Evolutionary conservation across 345 rosid species (phyloP), one percentile per base, ranked within the genome.

Genomic region (Hibiscus mutabilis): DNA sequence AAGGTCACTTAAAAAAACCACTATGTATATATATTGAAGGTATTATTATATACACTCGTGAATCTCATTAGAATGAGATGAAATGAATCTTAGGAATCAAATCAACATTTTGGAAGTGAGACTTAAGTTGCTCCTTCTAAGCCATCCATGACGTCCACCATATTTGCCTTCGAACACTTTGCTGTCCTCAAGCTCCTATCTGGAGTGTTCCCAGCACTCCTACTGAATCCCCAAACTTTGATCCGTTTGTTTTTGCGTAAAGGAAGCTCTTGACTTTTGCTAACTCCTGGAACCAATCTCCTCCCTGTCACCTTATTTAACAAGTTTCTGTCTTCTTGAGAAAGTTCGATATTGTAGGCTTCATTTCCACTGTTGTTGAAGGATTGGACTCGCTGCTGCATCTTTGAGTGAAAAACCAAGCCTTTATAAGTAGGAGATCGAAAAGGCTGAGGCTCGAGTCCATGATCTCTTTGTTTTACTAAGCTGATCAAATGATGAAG

Each of bases 191-290:
- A 35, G 18, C 66, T 80, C 52, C 73, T 78, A 59, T 61, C 74
- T 2, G 93, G 98, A 29, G 99, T 86, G 84, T 73, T 85, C 27
- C 92, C 94, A 0, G 85, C 75, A 75, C 99, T 92, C 81, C 76
- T 86, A 79, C 94, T 86, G 59, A 79, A 22, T 19, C 84, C 80
- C 76, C 79, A 81, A 12, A 82, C 58, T 77, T 73, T 78, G 72
- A 21, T 75, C 63, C 77, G 59, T 68, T 76, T 80, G 78, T 74
- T 83, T 71, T 71, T 72, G n/a, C 76, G 74, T 40, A 56, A 9
- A 2, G 77, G 49, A 66, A 95, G 81, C 62, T 92, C 98, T 70
- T 92, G 97, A 69, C 98, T 92, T 83, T 87, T 95, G 80, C 99
- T 95, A 68, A 85, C 76, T 69, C 85, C 88, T 3, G 89, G 90